A percentile compares a stretch with the other conserved stretches of the same genome.
phyloP scores from a whole-genome alignment of 805 yeast genomes.

The Wickerhamiella azymoides region DNA sequence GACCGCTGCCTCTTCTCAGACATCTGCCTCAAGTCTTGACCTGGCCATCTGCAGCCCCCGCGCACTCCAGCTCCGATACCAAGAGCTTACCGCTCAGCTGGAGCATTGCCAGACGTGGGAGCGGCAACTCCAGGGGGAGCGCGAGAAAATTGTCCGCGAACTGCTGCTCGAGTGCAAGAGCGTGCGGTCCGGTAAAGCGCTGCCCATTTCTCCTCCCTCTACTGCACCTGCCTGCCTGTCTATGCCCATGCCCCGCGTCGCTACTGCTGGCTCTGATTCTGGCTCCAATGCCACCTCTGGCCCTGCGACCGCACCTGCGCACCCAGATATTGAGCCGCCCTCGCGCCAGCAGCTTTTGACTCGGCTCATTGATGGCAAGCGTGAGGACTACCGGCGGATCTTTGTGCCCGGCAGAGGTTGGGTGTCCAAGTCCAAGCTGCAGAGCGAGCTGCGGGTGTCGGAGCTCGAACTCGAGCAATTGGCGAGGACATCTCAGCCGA shows the following conservation, averaged over 20 bases:
- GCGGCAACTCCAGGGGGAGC: background rate
- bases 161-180: background rate
- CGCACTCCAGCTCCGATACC: slow-evolving; percentile 2
- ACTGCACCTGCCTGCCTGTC: background rate
- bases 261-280: background rate
- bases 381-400: slow-evolving; percentile 7
- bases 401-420: slow-evolving; percentile 11
- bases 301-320: background rate
- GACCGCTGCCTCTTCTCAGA: background rate
- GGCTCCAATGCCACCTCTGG: background rate
- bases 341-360: slow-evolving; percentile 2
- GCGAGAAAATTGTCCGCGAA: background rate
- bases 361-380: slow-evolving; percentile 7
- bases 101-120: slow-evolving; percentile 6
- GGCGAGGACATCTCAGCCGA: background rate
- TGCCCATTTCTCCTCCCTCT: slow-evolving; percentile 2
- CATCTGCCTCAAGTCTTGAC: background rate
- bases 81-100: slow-evolving; percentile 2
- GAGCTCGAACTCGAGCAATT: slow-evolving; percentile 6
- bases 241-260: background rate
- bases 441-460: slow-evolving; percentile 4
- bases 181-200: background rate
- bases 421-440: slow-evolving; percentile 8
- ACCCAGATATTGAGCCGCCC: background rate
- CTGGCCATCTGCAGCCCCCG: background rate